These are phyloP conservation scores for Leptomonas pyrrhocoris DNA, from an alignment of 208 protist genomes.

Conservation along the genomic window DNA sequence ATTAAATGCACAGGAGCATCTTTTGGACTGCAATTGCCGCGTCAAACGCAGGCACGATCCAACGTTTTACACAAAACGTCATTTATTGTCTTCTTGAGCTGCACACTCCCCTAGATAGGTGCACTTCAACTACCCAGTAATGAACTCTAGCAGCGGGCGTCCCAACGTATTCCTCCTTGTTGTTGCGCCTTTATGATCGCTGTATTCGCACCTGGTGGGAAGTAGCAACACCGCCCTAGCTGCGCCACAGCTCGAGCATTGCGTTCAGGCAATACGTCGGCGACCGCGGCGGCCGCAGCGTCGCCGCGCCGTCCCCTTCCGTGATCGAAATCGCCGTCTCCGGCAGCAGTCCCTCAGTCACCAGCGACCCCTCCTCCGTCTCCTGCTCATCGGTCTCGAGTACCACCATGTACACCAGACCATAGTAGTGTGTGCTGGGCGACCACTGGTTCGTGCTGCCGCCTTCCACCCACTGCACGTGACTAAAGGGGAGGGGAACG, in stretches of 20 bases:
- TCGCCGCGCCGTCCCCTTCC: background rate
- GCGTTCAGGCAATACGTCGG: conserved; percentile 47
- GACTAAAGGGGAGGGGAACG: conserved; percentile 32
- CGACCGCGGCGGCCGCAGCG: conserved; percentile 7
- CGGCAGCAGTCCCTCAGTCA: conserved; percentile 22
- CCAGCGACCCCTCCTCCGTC: conserved; percentile 9
- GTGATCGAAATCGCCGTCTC: conserved; percentile 16
- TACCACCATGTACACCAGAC: conserved; percentile 67
- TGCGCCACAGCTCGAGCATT: conserved; percentile 44
- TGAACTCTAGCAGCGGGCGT: no score
- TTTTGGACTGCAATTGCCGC: no score
- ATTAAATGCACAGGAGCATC: no score
- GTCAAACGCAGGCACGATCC: no score
- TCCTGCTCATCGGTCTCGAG: conserved; percentile 33
- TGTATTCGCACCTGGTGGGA: background rate
- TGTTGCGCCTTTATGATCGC: no score
- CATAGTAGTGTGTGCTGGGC: conserved; percentile 63
- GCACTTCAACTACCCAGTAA: no score
- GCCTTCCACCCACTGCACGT: conserved; percentile 32
- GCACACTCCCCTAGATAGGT: no score
- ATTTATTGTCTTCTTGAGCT: no score
- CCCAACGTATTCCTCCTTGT: no score
- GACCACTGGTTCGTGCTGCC: conserved; percentile 61
- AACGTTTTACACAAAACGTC: no score
- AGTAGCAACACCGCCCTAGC: conserved; percentile 2